Evolutionary conservation across 306 rosid species (phyloP), one percentile per base, ranked within the genome.

Genomic region (Begonia peltatifolia): DNA sequence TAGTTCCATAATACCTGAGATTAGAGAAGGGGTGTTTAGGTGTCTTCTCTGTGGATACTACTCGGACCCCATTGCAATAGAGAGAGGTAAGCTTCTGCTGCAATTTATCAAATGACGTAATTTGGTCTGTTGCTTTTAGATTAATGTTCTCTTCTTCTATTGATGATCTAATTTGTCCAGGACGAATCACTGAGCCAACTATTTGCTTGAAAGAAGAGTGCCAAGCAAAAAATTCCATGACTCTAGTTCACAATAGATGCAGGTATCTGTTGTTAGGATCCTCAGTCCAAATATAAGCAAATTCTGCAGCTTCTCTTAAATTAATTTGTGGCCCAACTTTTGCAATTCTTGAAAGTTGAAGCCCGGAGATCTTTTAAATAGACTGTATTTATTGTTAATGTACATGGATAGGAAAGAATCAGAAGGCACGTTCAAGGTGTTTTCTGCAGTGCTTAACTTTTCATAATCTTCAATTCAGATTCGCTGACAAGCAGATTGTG

Each of bases 401-500:
- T 7, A 30, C 38, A 11, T 12, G 35, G 18, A 22, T 13, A 14
- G 42, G 15, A n/a, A 16, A n/a, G 4, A 15, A 18, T 6, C 9
- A 8, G 52, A 48, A 2, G 12, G n/a, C 30, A 9, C 42, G 50
- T 51, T 50, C 52, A 52, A n/a, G 16, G 8, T 5, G 41, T 48
- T 42, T 25, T 10, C 14, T 41, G 52, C 2, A 20, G 15, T 41
- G 25, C 30, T 55, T 53, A 66, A 67, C 50, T 50, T 11, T 8
- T 58, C 44, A 50, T 65, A 53, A 50, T 55, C 50, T 54, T 47
- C 41, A 68, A 51, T 53, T 58, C 76, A 90, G 99, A 73, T 90
- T 86, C 64, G 63, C 88, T 4, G 99, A 90, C 66, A 90, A 86
- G 79, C 95, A 90, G 73, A 90, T 90, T 67, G 99, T 90, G 73